Base-by-base conservation (phyloP, 192 early-diverging fungal species). In the Coemansia sp. region DNA sequence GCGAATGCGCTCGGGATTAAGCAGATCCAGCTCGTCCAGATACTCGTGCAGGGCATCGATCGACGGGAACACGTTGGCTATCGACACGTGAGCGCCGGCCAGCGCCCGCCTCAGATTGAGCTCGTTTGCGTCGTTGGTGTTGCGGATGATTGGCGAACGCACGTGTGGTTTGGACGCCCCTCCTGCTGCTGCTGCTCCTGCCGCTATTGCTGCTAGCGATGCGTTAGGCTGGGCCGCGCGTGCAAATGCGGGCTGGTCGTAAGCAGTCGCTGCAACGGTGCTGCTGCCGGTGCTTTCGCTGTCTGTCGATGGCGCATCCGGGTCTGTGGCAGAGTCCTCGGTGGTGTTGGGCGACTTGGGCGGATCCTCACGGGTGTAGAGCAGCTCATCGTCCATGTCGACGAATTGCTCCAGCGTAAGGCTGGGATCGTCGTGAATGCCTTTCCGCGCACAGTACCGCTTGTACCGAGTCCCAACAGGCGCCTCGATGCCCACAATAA, bases 401-500 rank as follows among this genome's bases (percentile, higher is more conserved):
- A 90, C 77, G 72, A 93, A 93, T 32, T 84, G 74, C 48, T 88
- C 88, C 21, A 93, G 58, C 1, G 76, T 72, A 2, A 75, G 84
- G 43, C 41, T 16, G 37, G 12, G 16, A 5, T 19, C 13, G 18
- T 13, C 32, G 7, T 39, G 21, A 6, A 7, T 7, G 8, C n/a
- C 41, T 37, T 78, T 82, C 85, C 82, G 77, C 26, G 62, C 19
- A 4, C 82, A 52, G 59, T 78, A 84, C 22, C 92, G 84, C 58
- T 69, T 71, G 74, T 90, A 93, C 39, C 95, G 89, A 19, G 89
- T 72, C 32, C 73, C 75, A 26, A 88, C 70, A 0, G 93, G 91
- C n/a, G 93, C 92, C 56, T 96, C 91, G 6, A 99, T 84, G n/a
- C 90, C 86, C 1, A 97, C 84, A 9, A 97, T 70, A 8, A 97